Evolutionary conservation across 805 yeast species (phyloP), one percentile per base, ranked within the genome.

Genomic region (Nakazawaea wyomingensis): DNA sequence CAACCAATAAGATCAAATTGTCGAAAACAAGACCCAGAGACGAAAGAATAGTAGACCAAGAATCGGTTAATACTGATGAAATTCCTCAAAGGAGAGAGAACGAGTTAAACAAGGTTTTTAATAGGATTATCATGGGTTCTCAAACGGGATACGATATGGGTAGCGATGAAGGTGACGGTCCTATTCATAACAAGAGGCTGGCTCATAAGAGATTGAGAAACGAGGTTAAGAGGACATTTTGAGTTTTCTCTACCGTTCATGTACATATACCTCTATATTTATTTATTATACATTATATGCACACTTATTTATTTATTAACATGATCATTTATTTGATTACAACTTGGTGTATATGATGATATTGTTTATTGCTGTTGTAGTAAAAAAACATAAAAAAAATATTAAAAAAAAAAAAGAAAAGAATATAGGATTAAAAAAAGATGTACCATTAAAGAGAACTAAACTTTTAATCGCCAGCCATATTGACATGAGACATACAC

Each of bases 61-160:
- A 35, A 24, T 18, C 28, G n/a, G 6, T 24, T 2, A 24, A 24
- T 8, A 9, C 27, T 24, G 27, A 8, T 24, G 11, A 24, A 24
- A 24, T 24, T 8, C 8, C 8, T 24, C 27, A 24, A 11, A 24
- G 11, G 11, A 8, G 11, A 9, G 8, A 24, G 20, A 35, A 22
- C 20, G 42, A 43, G 31, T 34, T 43, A 20, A 43, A 43, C 20
- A 27, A 28, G 9, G 42, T 28, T 10, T 37, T 43, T 9, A 24
- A 16, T 10, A 34, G 22, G 17, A 38, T 43, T 8, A n/a, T 43
- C 6, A 33, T 29, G 9, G 43, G 46, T 5, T 43, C 46, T 11
- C 41, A 37, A 21, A 38, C 42, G 3, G 46, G 42, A 11, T 38
- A 34, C 22, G 38, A 37, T 16, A n/a, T 18, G 19, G 19, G 33